Evolutionary conservation across 495 filamentous ascomycete species (phyloP).

Genomic region (Cenococcum geophilum): DNA sequence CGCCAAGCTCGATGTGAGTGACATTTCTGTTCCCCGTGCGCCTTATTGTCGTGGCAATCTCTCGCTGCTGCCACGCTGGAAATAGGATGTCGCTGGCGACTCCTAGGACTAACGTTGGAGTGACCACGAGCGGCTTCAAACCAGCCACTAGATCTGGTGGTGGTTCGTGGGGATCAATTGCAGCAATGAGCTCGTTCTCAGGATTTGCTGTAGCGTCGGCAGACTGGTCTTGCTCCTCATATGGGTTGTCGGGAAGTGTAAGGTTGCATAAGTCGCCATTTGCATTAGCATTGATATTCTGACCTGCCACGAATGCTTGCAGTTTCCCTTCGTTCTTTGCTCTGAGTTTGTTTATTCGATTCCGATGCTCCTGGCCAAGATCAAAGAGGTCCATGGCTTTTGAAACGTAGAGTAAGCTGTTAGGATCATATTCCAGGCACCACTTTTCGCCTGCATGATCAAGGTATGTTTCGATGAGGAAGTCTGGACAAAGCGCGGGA

Average conservation of each 20-base stretch:
- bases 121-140: constrained; percentile 61
- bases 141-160: constrained; percentile 75
- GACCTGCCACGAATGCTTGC: constrained; percentile 32
- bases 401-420: constrained; percentile 91
- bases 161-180: constrained; percentile 40
- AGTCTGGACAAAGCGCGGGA: constrained; percentile 91
- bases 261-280: constrained; percentile 61
- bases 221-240: constrained; percentile 63
- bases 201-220: constrained; percentile 12
- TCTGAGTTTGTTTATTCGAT: constrained; percentile 45
- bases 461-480: constrained; percentile 96
- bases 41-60: constrained; percentile 80
- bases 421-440: constrained; percentile 95
- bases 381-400: constrained; percentile 99
- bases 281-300: constrained; percentile 18
- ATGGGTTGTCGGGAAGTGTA: constrained; percentile 77
- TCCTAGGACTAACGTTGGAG: constrained; percentile 80
- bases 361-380: constrained; percentile 64
- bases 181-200: constrained; percentile 6
- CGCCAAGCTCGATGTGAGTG: constrained; percentile 82
- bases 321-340: constrained; percentile 48
- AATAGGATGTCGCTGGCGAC: constrained; percentile 96
- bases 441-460: constrained; percentile 99
- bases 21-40: constrained; percentile 70
- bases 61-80: constrained; percentile 96